Conservation (phyloP, 75 land plant species). For the Cryptomeria japonica region DNA sequence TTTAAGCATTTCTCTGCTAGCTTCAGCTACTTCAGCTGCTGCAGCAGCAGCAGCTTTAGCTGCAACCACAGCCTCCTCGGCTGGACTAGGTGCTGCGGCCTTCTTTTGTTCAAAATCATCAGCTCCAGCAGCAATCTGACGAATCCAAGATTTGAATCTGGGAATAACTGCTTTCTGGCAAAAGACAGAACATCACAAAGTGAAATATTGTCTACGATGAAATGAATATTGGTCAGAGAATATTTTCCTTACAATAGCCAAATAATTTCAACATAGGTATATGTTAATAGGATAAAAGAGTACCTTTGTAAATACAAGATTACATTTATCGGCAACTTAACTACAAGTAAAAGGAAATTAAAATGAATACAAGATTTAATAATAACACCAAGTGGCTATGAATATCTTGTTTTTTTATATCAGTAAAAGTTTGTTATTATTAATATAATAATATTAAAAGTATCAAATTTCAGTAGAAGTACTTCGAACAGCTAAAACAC, state of each 20-base stretch:
- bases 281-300: not conserved
- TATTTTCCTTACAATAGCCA: not conserved
- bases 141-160: slow-evolving; percentile 68
- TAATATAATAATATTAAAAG: no score
- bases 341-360: not conserved
- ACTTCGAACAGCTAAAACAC: no score
- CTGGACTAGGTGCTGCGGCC: slow-evolving; percentile 26
- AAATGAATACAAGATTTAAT: not conserved
- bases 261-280: not conserved
- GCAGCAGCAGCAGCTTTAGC: slow-evolving; percentile 81
- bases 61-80: slow-evolving; percentile 67
- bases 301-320: not conserved
- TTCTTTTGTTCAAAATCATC: slow-evolving; percentile 27
- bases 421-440: no score
- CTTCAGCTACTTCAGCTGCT: slow-evolving; percentile 62
- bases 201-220: not conserved
- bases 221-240: not conserved
- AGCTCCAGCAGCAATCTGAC: slow-evolving; percentile 39
- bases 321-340: not conserved
- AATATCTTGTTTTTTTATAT: no score
- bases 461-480: no score
- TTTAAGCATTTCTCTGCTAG: slow-evolving; percentile 56
- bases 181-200: not conserved
- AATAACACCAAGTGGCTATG: not conserved
- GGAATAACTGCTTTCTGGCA: slow-evolving; percentile 34